Evolutionary conservation across 257 asterid species (phyloP).

Genomic region (Primulina tabacum): DNA sequence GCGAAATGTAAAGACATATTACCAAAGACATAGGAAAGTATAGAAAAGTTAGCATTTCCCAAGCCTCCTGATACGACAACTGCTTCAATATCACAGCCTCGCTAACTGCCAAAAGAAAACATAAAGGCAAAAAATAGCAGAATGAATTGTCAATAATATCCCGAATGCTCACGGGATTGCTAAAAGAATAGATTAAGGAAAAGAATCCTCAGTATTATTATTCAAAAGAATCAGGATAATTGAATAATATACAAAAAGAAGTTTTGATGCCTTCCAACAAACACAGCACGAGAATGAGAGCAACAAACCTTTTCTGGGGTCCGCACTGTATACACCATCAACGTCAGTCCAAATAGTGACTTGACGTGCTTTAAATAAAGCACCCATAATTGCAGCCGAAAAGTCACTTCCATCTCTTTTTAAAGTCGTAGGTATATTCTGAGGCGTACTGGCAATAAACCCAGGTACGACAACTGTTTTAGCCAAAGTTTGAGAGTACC

Average conservation of each 20-base stretch:
- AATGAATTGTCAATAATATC: not conserved
- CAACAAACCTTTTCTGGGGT: slow-evolving; percentile 86
- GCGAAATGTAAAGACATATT: slow-evolving; percentile 26
- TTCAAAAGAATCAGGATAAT: not conserved
- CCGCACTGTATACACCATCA: slow-evolving; percentile 97
- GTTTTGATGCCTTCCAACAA: slow-evolving; percentile 7
- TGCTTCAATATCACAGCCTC: slow-evolving; percentile 94
- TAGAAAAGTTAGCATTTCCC: slow-evolving; percentile 84
- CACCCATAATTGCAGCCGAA: slow-evolving; percentile 98
- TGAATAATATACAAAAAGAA: slow-evolving; percentile 2
- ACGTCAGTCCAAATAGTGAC: slow-evolving; percentile 99
- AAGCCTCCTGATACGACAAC: slow-evolving; percentile 96
- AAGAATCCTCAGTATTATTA: not conserved
- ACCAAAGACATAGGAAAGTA: slow-evolving; percentile 22
- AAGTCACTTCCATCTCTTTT: slow-evolving; percentile 99
- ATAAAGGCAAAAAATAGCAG: not conserved
- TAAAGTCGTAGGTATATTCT: slow-evolving; percentile 92
- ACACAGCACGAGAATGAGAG: slow-evolving; percentile 7
- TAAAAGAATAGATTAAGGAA: not conserved
- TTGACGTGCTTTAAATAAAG: slow-evolving; percentile 81
- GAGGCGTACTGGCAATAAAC: slow-evolving; percentile 84
- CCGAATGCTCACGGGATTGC: not conserved
- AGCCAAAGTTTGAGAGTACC: slow-evolving; percentile 67
- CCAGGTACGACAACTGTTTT: slow-evolving; percentile 88
- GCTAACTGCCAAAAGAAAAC: slow-evolving; percentile 55